Base-by-base conservation (phyloP, 768 basidiomycete genomes). In the Lactarius hatsudake region DNA sequence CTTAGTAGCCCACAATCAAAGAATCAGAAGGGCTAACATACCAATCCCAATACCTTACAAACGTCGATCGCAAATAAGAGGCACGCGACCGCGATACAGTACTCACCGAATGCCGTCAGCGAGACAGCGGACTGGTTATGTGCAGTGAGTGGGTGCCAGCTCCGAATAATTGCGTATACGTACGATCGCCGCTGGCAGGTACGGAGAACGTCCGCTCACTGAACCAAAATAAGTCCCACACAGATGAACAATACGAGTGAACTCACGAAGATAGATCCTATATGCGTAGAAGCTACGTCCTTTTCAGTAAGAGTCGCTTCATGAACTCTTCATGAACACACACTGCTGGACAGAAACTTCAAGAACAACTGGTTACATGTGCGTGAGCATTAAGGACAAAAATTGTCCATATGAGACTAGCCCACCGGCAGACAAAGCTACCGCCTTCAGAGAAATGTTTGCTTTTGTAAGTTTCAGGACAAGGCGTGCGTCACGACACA, bases 101-200 rank as follows among this genome's bases (percentile, higher is more conserved):
- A 26, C 61, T 53, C 51, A 62, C 61, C 61, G 20, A 62, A 62
- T 36, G 61, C 51, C 18, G 51, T 38, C 3, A 62, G 15, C n/a
- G 61, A 62, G 36, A 34, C 28, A 5, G 34, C 30, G 5, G 51
- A 62, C 61, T 62, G 36, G 34, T 53, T 20, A 45, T 61, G 13
- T 12, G 36, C 36, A 38, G 12, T 61, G 3, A 48, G 59, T 32
- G 23, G 43, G 18, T 40, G 26, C 12, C 18, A 17, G n/a, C 13
- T 26, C 23, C 36, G n/a, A 62, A 51, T 17, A 26, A 30, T 10
- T 15, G n/a, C 15, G 13, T 7, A 34, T 62, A 54, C 61, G 13
- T 62, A 62, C 61, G 34, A 62, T 62, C n/a, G 61, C 61, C 6
- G 10, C 36, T 7, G 61, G 61, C 2, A 62, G 20, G 51, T 62